A percentile compares a stretch with the other conserved stretches of the same genome.
Evolutionary conservation across 73 alveolate species (phyloP).

Genomic region (Paramecium bursaria): DNA sequence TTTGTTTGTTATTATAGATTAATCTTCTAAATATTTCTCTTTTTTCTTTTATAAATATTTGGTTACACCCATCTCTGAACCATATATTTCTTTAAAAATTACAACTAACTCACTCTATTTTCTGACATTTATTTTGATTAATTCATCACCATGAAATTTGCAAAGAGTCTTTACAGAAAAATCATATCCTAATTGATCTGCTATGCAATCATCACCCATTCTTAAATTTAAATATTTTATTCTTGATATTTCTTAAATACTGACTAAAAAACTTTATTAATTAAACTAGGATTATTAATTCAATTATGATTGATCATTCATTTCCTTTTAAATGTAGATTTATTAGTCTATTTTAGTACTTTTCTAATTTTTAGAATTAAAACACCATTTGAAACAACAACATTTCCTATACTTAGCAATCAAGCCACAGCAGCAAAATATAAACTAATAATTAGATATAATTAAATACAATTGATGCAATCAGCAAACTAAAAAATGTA

Average conservation of each 20-base stretch:
- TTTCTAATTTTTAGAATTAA: background rate
- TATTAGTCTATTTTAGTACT: too few species aligned
- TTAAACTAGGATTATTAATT: background rate
- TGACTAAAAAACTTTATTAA: background rate
- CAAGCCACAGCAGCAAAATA: too few species aligned
- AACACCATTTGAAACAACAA: background rate
- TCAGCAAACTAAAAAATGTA: constrained; percentile 25
- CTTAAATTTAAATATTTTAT: constrained; percentile 20
- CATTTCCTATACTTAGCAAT: background rate
- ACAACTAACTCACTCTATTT: background rate
- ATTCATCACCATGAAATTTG: background rate
- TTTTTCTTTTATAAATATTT: too few species aligned
- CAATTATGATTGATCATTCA: background rate
- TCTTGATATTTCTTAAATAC: background rate
- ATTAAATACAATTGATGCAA: background rate
- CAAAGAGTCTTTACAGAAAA: constrained; percentile 2
- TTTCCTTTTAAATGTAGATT: background rate
- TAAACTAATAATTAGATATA: too few species aligned
- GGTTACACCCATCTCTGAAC: too few species aligned
- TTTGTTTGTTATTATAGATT: too few species aligned
- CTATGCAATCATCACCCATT: constrained; percentile 11
- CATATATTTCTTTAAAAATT: constrained; percentile 30
- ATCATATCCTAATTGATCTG: constrained; percentile 8
- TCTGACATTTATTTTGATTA: background rate
- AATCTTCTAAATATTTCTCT: too few species aligned